Evolutionary conservation across 768 basidiomycete species (phyloP).

Genomic region (Hebeloma cylindrosporum): DNA sequence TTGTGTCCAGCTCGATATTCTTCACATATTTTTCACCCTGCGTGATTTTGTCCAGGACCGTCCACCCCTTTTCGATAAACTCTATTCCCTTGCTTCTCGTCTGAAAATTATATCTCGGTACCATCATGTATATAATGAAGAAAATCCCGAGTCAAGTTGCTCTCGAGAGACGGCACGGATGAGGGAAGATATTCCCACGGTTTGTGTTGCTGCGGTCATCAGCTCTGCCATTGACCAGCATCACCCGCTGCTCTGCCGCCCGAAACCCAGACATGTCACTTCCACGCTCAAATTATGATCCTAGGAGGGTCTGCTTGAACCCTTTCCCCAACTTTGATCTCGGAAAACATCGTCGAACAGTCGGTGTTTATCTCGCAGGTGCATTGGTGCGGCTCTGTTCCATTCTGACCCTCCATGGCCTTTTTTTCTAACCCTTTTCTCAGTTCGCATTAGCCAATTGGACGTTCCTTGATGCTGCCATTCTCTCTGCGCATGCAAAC

Average conservation of each 20-base stretch:
- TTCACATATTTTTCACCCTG: no score
- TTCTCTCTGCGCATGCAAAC: constrained; percentile 84
- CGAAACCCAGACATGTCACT: constrained; percentile 48
- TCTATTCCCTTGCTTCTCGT: no score
- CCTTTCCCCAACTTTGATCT: constrained; percentile 77
- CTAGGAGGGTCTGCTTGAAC: constrained; percentile 83
- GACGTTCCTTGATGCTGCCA: constrained; percentile 91
- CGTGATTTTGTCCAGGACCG: no score
- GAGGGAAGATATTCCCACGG: constrained; percentile 8
- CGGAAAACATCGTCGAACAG: constrained; percentile 74
- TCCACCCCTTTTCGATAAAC: no score
- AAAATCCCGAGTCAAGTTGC: no score
- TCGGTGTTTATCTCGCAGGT: constrained; percentile 90
- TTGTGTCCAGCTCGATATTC: no score
- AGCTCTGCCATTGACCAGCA: neutral
- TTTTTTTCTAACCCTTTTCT: constrained; percentile 4
- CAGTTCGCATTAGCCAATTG: constrained; percentile 97
- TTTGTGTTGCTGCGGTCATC: neutral
- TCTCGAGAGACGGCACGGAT: no score
- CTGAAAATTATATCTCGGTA: no score
- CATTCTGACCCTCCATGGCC: neutral
- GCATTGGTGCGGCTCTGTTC: constrained; percentile 71
- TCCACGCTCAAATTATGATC: constrained; percentile 78
- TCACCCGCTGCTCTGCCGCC: neutral
- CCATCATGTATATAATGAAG: no score